Evolutionary conservation across 768 basidiomycete genomes (phyloP), one percentile per base, ranked within the genome.

Genomic region (Lentinus brumalis): DNA sequence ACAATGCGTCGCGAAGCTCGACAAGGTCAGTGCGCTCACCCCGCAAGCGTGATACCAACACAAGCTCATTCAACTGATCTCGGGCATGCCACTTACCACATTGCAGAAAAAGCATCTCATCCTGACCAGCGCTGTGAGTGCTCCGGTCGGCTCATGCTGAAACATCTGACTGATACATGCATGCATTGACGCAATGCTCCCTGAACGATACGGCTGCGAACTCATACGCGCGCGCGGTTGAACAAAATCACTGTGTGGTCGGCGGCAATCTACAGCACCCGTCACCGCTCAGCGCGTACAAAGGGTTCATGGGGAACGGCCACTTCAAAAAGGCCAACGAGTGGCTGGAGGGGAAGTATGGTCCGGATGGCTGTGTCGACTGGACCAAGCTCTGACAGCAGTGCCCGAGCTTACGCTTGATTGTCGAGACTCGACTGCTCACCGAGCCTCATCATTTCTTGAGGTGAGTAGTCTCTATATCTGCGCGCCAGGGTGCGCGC

Each of bases 301-400:
- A 81, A 59, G 94, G 95, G 10, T 97, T 96, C 77, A 73, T 92
- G 63, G 94, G 92, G 51, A 96, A 95, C 72, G 86, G 85, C 52
- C 96, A 97, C 75, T 98, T 98, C 78, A 85, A 81, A 69, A 77
- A 83, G 60, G 91, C 94, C 45, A 96, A 97, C 70, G 83, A 88
- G 56, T 98, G 96, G 96, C 77, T 98, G 29, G 83, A 84, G 71
- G 69, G 80, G 59, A 86, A 85, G 67, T 96, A 97, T 69, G 95
- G 94, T 6, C 66, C 77, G 29, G 86, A 85, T 42, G 86, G 82
- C 51, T 78, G 73, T 60, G 87, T 94, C n/a, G 81, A 92, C 68
- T 94, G 91, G 91, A 87, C 87, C 69, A 77, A 74, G 50, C 75
- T 83, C 15, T 68, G 56, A 60, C 29, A 32, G 44, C 45, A 32